phyloP scores from a whole-genome alignment of 2,329 filamentous ascomycete genomes.

The Aspergillus uvarum region DNA sequence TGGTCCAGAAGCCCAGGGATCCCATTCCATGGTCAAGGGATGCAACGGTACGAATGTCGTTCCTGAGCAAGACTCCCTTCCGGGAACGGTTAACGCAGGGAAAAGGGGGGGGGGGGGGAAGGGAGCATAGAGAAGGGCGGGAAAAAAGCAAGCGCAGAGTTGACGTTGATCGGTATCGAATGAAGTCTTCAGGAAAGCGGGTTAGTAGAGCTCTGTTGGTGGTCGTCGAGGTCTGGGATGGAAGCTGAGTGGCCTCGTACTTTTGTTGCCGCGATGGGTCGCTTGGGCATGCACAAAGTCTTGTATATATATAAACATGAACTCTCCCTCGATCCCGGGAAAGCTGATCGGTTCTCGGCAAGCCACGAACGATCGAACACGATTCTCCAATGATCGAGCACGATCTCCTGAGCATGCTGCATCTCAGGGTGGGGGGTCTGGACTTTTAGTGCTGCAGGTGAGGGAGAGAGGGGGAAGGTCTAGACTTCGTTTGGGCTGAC shows the following conservation, averaged over 20 bases:
- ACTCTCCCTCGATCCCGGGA: constrained; percentile 12
- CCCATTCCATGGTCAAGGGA: constrained; percentile 20
- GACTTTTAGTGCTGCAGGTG: background rate
- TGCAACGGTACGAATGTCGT: constrained; percentile 6
- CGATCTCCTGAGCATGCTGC: constrained; percentile 7
- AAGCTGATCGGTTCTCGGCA: constrained; percentile 14
- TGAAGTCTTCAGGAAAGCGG: background rate
- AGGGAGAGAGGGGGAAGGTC: constrained; percentile 8
- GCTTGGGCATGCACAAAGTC: background rate
- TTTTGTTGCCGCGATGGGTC: background rate
- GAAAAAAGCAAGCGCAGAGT: background rate
- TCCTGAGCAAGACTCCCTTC: background rate
- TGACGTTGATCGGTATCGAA: background rate
- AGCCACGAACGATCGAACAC: constrained; percentile 9
- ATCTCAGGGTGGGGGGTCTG: background rate
- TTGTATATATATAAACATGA: constrained; percentile 5
- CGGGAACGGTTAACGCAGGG: constrained; percentile 6
- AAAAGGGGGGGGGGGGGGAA: background rate
- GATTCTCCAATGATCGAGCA: constrained; percentile 15
- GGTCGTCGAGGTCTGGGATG: background rate
- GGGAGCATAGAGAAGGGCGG: background rate
- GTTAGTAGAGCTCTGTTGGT: background rate
- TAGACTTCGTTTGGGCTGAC: constrained; percentile 9
- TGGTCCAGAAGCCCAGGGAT: constrained; percentile 9
- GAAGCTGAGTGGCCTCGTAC: background rate